phyloP scores from a whole-genome alignment of 306 rosid species.

The Adenanthera pavonina region DNA sequence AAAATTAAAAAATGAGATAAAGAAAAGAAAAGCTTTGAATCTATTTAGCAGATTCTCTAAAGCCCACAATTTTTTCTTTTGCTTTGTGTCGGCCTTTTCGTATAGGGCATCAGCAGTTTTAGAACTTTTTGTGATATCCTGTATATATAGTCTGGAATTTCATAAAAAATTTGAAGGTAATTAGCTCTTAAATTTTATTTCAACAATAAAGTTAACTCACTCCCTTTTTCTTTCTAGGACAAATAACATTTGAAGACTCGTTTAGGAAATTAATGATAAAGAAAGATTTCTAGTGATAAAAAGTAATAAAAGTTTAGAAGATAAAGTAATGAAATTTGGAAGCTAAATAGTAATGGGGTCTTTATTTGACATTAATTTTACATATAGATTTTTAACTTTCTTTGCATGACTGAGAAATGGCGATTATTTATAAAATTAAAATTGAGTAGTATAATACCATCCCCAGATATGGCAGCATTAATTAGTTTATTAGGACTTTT shows the following conservation, averaged over 20 bases:
- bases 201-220: no score
- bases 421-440: background rate
- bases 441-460: background rate
- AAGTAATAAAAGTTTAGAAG: no score
- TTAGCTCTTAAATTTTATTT: background rate
- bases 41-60: slow-evolving; percentile 41
- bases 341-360: no score
- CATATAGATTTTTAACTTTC: no score
- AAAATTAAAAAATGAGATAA: background rate
- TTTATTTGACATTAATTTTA: no score
- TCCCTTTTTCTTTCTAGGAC: no score
- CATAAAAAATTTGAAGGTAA: slow-evolving; percentile 4
- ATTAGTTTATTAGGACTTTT: background rate
- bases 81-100: slow-evolving; percentile 43
- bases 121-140: slow-evolving; percentile 22
- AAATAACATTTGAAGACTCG: no score
- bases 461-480: background rate
- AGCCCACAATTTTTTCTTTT: slow-evolving; percentile 45
- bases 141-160: background rate
- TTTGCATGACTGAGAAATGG: background rate
- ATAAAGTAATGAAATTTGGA: no score
- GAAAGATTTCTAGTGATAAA: no score
- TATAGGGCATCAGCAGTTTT: slow-evolving; percentile 48
- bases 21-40: slow-evolving; percentile 1
- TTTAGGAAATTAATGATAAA: no score